Evolutionary conservation across 257 asterid genomes (phyloP).

Genomic region (Cynanchum wilfordii): DNA sequence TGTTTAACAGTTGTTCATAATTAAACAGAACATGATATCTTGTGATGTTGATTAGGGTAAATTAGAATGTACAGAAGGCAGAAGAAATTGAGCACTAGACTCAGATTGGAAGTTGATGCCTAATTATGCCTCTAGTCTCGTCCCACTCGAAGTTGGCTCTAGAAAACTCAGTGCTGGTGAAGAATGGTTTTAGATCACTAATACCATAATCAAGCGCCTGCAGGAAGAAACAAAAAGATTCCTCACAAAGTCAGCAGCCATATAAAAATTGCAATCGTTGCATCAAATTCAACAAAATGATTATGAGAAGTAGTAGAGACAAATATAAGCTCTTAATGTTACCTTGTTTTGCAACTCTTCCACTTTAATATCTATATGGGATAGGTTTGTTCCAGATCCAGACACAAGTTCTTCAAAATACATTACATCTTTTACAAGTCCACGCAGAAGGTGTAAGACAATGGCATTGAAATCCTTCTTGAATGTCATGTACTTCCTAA

Average conservation of each 20-base stretch:
- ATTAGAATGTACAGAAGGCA: background rate
- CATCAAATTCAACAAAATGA: background rate
- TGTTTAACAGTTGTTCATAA: background rate
- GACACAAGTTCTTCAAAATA: constrained; percentile 60
- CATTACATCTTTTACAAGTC: constrained; percentile 66
- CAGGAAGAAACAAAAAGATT: constrained; percentile 10
- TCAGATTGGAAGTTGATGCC: constrained; percentile 40
- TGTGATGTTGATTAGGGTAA: background rate
- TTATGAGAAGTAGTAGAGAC: background rate
- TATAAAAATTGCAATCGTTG: background rate
- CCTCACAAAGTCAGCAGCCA: background rate
- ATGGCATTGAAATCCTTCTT: constrained; percentile 82
- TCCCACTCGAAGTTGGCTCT: constrained; percentile 67
- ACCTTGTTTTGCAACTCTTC: constrained; percentile 92
- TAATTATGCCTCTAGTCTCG: constrained; percentile 50
- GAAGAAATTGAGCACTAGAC: background rate
- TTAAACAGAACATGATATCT: background rate
- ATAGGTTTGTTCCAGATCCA: constrained; percentile 44
- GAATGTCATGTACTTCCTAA: constrained; percentile 78
- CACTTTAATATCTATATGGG: constrained; percentile 66
- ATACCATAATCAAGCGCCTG: constrained; percentile 87
- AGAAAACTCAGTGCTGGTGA: constrained; percentile 58
- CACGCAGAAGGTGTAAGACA: constrained; percentile 72
- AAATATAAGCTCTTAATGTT: background rate
- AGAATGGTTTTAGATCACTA: constrained; percentile 72